Evolutionary conservation across 768 basidiomycete genomes (phyloP), one percentile per base, ranked within the genome.

Genomic region (Kwoniella pini): DNA sequence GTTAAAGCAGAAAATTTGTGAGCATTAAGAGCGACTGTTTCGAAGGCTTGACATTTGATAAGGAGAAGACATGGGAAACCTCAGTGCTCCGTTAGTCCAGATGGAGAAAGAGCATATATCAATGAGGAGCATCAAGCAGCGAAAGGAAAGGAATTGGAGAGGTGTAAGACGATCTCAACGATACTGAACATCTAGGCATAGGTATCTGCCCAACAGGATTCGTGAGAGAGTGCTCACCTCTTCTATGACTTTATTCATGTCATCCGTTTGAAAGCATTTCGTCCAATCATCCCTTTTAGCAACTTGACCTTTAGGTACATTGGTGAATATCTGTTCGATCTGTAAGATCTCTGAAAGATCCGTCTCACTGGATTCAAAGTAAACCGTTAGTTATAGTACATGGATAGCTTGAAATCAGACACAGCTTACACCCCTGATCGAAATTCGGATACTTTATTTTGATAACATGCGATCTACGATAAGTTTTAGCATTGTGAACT

Each of bases 391-490:
- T 50, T 43, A 21, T 33, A 28, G 28, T 17, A 21, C 5, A 15
- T 45, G 21, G 17, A 26, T 17, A 31, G 24, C 15, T 6, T 11
- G 11, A 6, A 42, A 36, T 7, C 33, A 15, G 7, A 36, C n/a
- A 15, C 33, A 9, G n/a, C 87, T 75, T 79, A 91, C 87, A 95
- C 89, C 63, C 93, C 93, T 59, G 85, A 91, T 60, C 96, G 82
- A 85, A 88, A 99, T 77, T 96, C 94, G 69, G 94, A 91, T 26
- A 99, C 96, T 80, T 97, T 97, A 80, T 99, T 99, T 83, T 97
- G 95, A 82, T 98, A 99, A 79, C 93, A 96, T 36, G 96, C 95
- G 71, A 99, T 89, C 95, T 88, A 64, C 10, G 12, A 21, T 10
- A 13, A 43, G n/a, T n/a, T n/a, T n/a, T 15, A 17, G 26, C 15